phyloP scores from a whole-genome alignment of 495 filamentous ascomycete genomes.

The Penicillium argentinense region DNA sequence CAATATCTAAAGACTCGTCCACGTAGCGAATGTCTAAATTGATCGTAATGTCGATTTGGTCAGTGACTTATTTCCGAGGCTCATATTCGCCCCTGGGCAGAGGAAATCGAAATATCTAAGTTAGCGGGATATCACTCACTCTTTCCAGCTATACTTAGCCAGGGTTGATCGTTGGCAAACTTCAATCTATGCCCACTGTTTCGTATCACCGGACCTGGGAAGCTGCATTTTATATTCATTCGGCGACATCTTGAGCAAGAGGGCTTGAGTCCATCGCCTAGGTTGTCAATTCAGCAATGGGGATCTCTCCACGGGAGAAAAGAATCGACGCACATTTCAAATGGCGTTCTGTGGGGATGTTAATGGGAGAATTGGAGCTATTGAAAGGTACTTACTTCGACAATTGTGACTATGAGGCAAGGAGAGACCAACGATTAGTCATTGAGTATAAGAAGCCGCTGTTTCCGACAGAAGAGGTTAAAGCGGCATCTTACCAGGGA shows the following conservation, averaged over 20 bases:
- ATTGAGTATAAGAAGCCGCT: too few relatives aligned
- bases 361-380: neutral
- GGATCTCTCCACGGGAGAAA: too few relatives aligned
- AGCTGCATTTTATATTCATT: neutral
- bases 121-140: neutral
- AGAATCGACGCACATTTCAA: constrained; percentile 2
- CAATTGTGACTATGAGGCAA: too few relatives aligned
- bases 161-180: neutral
- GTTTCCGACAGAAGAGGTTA: too few relatives aligned
- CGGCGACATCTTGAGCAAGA: neutral
- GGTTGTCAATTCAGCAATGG: too few relatives aligned
- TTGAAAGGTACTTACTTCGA: too few relatives aligned
- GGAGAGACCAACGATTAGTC: too few relatives aligned
- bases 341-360: constrained; percentile 3
- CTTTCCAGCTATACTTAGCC: neutral
- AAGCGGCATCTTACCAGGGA: too few relatives aligned
- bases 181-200: neutral
- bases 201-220: neutral
- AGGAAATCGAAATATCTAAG: neutral
- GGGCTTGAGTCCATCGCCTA: constrained; percentile 3
- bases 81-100: too few relatives aligned
- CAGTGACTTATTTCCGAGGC: neutral
- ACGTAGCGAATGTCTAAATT: neutral
- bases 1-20: constrained; percentile 4
- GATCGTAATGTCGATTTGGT: neutral